A percentile compares a stretch with the other conserved stretches of the same genome.
These are phyloP conservation scores for Fusarium nelsonii DNA, from an alignment of 2,329 filamentous ascomycete genomes.

Conservation along the genomic window DNA sequence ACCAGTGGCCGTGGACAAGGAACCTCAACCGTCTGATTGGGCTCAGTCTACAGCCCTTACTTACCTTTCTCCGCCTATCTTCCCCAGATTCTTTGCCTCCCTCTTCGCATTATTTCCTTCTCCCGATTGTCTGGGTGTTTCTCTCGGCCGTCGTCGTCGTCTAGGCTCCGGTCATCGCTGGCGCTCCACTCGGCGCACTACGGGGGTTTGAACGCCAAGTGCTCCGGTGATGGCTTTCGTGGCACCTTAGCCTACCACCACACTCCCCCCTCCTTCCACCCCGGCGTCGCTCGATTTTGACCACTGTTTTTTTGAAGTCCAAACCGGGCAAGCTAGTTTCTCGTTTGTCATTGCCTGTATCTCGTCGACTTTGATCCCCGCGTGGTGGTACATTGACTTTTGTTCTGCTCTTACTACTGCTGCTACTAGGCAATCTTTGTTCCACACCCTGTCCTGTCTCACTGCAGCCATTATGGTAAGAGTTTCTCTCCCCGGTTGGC, in stretches of 20 bases:
- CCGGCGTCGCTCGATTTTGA: constrained; percentile 49
- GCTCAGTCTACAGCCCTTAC: constrained; percentile 36
- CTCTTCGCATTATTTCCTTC: constrained; percentile 40
- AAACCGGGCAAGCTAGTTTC: constrained; percentile 47
- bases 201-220: constrained; percentile 46
- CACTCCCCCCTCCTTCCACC: constrained; percentile 51
- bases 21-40: constrained; percentile 37
- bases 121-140: constrained; percentile 43
- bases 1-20: constrained; percentile 30
- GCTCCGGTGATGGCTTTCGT: constrained; percentile 52
- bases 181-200: constrained; percentile 48
- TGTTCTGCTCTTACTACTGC: constrained; percentile 43
- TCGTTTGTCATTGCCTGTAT: constrained; percentile 52
- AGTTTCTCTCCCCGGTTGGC: constrained; percentile 54
- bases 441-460: constrained; percentile 52
- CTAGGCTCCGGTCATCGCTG: constrained; percentile 43
- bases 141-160: constrained; percentile 34
- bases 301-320: constrained; percentile 45
- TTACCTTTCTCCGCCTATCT: constrained; percentile 47
- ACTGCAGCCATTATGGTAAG: constrained; percentile 64
- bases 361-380: constrained; percentile 53
- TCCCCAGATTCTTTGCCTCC: constrained; percentile 40
- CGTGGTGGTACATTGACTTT: constrained; percentile 55
- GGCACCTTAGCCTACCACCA: constrained; percentile 53
- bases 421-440: constrained; percentile 46